Evolutionary conservation across 805 yeast species (phyloP).

Genomic region (Metschnikowia dekortorum): DNA sequence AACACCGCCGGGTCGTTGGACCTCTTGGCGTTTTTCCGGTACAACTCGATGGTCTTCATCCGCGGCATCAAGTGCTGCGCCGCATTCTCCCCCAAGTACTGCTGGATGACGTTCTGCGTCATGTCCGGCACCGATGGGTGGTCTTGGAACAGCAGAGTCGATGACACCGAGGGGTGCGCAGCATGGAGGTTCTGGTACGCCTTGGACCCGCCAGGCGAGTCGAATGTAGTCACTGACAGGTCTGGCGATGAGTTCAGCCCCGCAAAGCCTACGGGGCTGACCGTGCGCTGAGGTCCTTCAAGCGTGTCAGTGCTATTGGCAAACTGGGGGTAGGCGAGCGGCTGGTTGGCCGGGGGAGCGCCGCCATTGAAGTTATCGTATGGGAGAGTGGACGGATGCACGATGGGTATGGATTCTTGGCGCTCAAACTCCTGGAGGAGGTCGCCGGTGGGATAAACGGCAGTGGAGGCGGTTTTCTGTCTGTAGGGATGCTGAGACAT

Average conservation of each 20-base stretch:
- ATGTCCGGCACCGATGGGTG: constrained; percentile 42
- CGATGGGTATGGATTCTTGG: constrained; percentile 2
- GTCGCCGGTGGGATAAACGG: constrained; percentile 16
- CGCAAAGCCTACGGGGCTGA: neutral
- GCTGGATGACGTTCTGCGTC: constrained; percentile 48
- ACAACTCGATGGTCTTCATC: constrained; percentile 79
- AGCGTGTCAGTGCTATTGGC: neutral
- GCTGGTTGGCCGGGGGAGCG: neutral
- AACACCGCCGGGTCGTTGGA: constrained; percentile 82
- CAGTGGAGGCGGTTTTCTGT: constrained; percentile 14
- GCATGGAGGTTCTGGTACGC: constrained; percentile 19
- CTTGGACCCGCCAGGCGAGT: constrained; percentile 5
- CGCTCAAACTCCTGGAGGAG: constrained; percentile 2
- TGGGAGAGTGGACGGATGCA: neutral
- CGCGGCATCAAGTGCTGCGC: constrained; percentile 57
- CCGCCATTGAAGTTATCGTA: neutral
- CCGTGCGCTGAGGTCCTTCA: neutral
- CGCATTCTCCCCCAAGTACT: constrained; percentile 49
- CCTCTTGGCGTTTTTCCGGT: constrained; percentile 78
- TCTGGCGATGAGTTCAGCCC: constrained; percentile 3
- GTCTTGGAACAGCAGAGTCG: constrained; percentile 35
- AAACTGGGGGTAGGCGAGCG: neutral
- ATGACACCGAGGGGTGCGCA: constrained; percentile 30
- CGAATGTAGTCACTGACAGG: constrained; percentile 2
- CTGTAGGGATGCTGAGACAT: constrained; percentile 19